These are phyloP conservation scores for Kipferlia bialata DNA, from an alignment of 78 protist genomes.

Conservation along the genomic window DNA sequence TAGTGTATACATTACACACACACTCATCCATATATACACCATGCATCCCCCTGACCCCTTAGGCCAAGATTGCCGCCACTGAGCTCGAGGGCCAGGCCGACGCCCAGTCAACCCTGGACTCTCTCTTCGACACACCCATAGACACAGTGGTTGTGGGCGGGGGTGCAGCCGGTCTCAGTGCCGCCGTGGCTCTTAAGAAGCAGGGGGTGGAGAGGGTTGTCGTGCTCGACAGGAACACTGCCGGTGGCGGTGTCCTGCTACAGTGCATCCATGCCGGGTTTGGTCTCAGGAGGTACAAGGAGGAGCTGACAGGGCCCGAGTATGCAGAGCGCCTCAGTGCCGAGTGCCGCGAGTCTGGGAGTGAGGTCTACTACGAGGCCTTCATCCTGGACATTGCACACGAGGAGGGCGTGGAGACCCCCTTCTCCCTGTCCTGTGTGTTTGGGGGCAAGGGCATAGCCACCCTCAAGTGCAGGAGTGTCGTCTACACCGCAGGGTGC, in stretches of 20 bases:
- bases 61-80: background rate
- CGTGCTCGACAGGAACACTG: background rate
- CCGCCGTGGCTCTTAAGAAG: background rate
- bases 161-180: too few species aligned
- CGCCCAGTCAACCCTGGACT: background rate
- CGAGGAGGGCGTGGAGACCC: too few species aligned
- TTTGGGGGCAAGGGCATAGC: too few species aligned
- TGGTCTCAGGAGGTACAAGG: background rate
- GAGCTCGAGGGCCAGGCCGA: background rate
- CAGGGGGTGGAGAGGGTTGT: background rate
- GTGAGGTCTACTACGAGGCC: too few species aligned
- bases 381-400: too few species aligned
- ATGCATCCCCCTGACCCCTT: background rate
- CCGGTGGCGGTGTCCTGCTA: background rate
- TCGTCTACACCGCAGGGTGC: background rate
- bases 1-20: too few species aligned
- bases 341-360: background rate
- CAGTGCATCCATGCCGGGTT: constrained; percentile 3
- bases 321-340: background rate
- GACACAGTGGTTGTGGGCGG: background rate
- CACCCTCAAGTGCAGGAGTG: background rate
- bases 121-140: background rate
- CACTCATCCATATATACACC: background rate
- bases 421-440: too few species aligned
- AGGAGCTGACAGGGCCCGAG: background rate